These are phyloP conservation scores for Colletotrichum kahawae DNA, from an alignment of 2,329 filamentous ascomycete species.

Conservation along the genomic window DNA sequence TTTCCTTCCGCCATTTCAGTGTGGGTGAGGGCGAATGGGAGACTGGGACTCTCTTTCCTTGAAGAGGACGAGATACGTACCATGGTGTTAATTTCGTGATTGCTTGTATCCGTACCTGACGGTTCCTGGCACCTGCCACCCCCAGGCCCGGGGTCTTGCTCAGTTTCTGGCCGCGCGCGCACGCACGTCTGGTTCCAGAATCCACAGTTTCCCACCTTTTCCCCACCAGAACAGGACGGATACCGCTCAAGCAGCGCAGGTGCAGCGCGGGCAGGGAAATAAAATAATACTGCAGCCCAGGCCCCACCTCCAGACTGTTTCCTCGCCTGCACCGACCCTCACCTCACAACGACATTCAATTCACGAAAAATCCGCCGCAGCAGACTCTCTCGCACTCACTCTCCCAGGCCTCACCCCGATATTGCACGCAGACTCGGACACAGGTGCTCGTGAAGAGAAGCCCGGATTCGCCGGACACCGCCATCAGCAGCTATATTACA, in stretches of 20 bases:
- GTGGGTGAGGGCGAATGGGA: not conserved
- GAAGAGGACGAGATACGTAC: not conserved
- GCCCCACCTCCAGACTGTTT: not conserved
- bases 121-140: not conserved
- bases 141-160: not conserved
- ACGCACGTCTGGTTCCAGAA: conserved; percentile 14
- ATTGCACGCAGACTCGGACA: not conserved
- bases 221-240: not conserved
- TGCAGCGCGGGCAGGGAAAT: not conserved
- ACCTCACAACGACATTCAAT: not conserved
- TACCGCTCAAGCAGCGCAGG: not conserved
- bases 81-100: not conserved
- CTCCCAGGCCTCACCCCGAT: not conserved
- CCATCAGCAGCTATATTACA: not conserved
- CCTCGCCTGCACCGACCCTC: conserved; percentile 1
- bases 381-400: not conserved
- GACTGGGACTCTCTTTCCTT: not conserved
- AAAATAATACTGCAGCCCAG: not conserved
- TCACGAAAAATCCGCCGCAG: not conserved
- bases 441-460: not conserved
- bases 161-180: not conserved
- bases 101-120: not conserved
- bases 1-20: not conserved
- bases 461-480: not conserved
- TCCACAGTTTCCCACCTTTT: not conserved